phyloP scores from a whole-genome alignment of 106 monocot species.

The Dactylorhiza incarnata region DNA sequence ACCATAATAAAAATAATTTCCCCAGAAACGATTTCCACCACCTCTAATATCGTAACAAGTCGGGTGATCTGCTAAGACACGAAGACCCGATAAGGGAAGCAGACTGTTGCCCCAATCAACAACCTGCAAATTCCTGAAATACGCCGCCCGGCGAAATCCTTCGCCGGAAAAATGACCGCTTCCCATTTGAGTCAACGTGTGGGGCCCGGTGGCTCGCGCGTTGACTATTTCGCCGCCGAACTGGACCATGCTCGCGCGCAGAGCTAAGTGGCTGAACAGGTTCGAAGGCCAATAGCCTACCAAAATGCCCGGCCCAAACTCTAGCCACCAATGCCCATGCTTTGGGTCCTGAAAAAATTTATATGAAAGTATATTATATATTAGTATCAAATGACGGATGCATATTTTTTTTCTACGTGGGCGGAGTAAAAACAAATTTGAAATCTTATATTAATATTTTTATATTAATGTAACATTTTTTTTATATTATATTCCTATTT shows the following conservation, averaged over 20 bases:
- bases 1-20: constrained; percentile 66
- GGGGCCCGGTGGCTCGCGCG: constrained; percentile 17
- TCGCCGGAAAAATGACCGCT: constrained; percentile 58
- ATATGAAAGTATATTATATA: no score
- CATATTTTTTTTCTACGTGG: no score
- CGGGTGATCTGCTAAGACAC: constrained; percentile 43
- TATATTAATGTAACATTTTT: no score
- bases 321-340: constrained; percentile 69
- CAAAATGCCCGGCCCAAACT: constrained; percentile 48
- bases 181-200: constrained; percentile 68
- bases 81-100: constrained; percentile 25
- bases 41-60: constrained; percentile 45
- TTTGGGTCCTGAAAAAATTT: constrained; percentile 40
- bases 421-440: no score
- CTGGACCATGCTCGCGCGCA: constrained; percentile 55
- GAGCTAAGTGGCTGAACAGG: constrained; percentile 49
- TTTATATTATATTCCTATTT: no score
- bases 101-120: constrained; percentile 65
- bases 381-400: no score
- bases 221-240: constrained; percentile 68
- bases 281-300: constrained; percentile 72
- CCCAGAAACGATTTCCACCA: constrained; percentile 43
- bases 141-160: constrained; percentile 45
- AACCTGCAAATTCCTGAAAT: constrained; percentile 51
- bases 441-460: no score